Evolutionary conservation across 2,329 filamentous ascomycete genomes (phyloP).

Genomic region (Coniella lustricola): DNA sequence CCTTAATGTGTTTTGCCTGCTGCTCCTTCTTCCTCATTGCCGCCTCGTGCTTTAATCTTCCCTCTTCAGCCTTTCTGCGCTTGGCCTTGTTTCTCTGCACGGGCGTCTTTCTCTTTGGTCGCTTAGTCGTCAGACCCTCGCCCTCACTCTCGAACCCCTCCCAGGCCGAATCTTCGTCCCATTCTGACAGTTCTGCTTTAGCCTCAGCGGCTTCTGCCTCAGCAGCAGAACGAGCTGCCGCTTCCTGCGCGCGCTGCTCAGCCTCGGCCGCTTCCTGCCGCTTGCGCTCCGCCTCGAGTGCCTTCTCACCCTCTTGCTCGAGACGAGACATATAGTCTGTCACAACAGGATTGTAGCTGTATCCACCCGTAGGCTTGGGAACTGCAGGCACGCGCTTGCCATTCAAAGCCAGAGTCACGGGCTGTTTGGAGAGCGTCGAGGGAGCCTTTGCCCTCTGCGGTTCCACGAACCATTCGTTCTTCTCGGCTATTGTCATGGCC

Average conservation of each 20-base stretch:
- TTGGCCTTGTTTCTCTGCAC: slow-evolving; percentile 82
- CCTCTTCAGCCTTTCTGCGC: slow-evolving; percentile 81
- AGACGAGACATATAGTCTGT: slow-evolving; percentile 77
- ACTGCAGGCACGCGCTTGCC: slow-evolving; percentile 77
- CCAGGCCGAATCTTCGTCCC: slow-evolving; percentile 87
- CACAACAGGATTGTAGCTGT: slow-evolving; percentile 88
- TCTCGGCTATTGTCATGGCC: slow-evolving; percentile 52
- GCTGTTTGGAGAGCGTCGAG: slow-evolving; percentile 65
- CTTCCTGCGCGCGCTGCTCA: slow-evolving; percentile 60
- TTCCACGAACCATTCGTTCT: slow-evolving; percentile 23
- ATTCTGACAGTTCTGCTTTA: slow-evolving; percentile 58
- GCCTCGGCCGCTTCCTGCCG: slow-evolving; percentile 61
- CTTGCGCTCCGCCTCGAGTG: slow-evolving; percentile 69
- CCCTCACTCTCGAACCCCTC: slow-evolving; percentile 80
- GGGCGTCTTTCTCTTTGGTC: slow-evolving; percentile 77
- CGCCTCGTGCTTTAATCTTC: slow-evolving; percentile 65
- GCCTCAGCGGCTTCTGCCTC: slow-evolving; percentile 68
- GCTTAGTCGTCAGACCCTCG: slow-evolving; percentile 66
- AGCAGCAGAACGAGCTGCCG: slow-evolving; percentile 62
- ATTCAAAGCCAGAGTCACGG: slow-evolving; percentile 74
- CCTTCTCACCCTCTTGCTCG: slow-evolving; percentile 67
- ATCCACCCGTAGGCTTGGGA: slow-evolving; percentile 69
- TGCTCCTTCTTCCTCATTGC: slow-evolving; percentile 66
- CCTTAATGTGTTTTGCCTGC: slow-evolving; percentile 65
- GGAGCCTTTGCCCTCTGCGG: slow-evolving; percentile 49